Base-by-base conservation (phyloP, 768 basidiomycete genomes). In the Xerocomellus intermedius region DNA sequence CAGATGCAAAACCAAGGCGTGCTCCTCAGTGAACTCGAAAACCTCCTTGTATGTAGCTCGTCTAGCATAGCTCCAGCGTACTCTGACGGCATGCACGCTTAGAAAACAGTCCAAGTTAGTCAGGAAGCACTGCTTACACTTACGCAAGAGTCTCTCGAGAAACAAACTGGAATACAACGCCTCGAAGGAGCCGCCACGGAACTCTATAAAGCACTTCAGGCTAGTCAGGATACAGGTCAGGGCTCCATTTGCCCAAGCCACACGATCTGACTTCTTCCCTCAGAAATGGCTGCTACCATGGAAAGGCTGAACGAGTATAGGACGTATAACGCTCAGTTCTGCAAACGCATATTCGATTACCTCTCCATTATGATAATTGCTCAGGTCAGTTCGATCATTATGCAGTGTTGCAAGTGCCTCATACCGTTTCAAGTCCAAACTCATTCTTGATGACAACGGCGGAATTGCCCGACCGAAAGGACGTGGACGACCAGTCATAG, bases 281-380 rank as follows among this genome's bases (percentile, higher is more conserved):
- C 43, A 86, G 96, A 96, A 65, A 96, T 98, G 86, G 93, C 94
- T n/a, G 94, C 94, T 8, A 94, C 94, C 0, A 95, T 95, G 82
- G 94, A 94, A 72, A 79, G 94, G 26, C 75, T 97, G 57, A 84
- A 87, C 57, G 96, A 98, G 70, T 98, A 98, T 67, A 81, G 83
- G 55, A 93, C 89, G 2, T 84, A 94, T 67, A 96, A 96, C 58
- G 70, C 78, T 5, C 95, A 98, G 66, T 98, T 98, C 73, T 94
- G 92, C 76, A 95, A 95, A 68, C 82, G 96, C 24, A 70, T 98
- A 39, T 79, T 87, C 46, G 96, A 98, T 65, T 98, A 91, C 71
- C 75, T 98, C 37, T 83, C 87, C 13, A 91, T 98, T 68, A 90
- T 95, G 84, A 91, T 94, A 71, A 89, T 85, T 52, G 91, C 89